Percentiles rank a stretch among this genome's conserved stretches.
These are phyloP conservation scores for Nidularia sp. DNA, from an alignment of 768 basidiomycete species.

Conservation along the genomic window DNA sequence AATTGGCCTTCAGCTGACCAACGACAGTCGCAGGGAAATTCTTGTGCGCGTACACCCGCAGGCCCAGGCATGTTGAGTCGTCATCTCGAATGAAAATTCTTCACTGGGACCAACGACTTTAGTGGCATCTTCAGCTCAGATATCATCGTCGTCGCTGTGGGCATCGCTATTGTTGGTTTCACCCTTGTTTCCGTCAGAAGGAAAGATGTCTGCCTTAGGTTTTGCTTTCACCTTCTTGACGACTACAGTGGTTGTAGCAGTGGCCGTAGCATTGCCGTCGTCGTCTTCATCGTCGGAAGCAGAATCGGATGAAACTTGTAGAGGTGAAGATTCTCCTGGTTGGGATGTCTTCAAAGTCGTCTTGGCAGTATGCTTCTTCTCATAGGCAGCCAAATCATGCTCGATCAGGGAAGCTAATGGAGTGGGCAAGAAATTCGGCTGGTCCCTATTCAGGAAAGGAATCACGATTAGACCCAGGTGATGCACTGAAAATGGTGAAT, in stretches of 20 bases:
- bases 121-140: background rate
- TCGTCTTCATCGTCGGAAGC: slow-evolving; percentile 5
- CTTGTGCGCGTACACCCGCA: slow-evolving; percentile 32
- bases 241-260: slow-evolving; percentile 17
- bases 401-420: slow-evolving; percentile 29
- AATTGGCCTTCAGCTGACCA: slow-evolving; percentile 22
- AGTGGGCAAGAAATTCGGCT: slow-evolving; percentile 27
- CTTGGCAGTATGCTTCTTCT: slow-evolving; percentile 23
- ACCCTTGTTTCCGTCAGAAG: background rate
- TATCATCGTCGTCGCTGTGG: background rate
- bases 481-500: background rate
- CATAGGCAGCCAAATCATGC: slow-evolving; percentile 27
- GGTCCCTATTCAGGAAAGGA: slow-evolving; percentile 9
- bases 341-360: slow-evolving; percentile 9
- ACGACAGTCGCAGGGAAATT: slow-evolving; percentile 6
- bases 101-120: slow-evolving; percentile 3
- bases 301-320: background rate
- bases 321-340: background rate
- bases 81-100: slow-evolving; percentile 22
- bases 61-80: slow-evolving; percentile 34
- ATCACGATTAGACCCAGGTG: background rate
- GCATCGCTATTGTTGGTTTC: background rate
- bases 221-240: slow-evolving; percentile 9
- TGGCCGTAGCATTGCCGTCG: slow-evolving; percentile 19
- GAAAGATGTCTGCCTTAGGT: background rate